Percentiles rank a stretch among this genome's conserved stretches.
These are phyloP conservation scores for Vigna unguiculata DNA, from an alignment of 306 rosid species.

Conservation along the genomic window DNA sequence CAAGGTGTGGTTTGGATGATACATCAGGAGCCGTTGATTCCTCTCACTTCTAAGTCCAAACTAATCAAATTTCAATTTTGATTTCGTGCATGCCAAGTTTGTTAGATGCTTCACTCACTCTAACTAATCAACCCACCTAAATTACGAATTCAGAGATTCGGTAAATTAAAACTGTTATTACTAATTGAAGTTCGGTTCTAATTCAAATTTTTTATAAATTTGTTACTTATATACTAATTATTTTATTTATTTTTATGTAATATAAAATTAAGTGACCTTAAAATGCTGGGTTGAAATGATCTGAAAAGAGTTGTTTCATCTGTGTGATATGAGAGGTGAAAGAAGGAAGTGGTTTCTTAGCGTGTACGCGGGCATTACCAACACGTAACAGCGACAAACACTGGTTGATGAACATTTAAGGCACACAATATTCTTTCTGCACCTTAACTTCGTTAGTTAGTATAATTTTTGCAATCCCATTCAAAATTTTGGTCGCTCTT, in stretches of 20 bases:
- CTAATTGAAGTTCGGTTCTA: too few species aligned
- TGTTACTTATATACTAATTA: too few species aligned
- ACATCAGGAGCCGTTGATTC: too few species aligned
- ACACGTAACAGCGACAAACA: background rate
- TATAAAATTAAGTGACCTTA: too few species aligned
- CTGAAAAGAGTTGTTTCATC: too few species aligned
- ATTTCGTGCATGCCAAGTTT: constrained; percentile 33
- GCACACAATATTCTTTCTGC: background rate
- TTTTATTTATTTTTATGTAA: too few species aligned
- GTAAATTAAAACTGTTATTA: background rate
- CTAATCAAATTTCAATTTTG: background rate
- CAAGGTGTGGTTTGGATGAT: too few species aligned
- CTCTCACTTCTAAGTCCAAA: too few species aligned
- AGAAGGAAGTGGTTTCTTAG: background rate
- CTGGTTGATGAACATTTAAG: background rate
- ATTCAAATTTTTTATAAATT: too few species aligned
- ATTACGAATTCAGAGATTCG: constrained; percentile 9
- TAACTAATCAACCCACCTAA: constrained; percentile 19
- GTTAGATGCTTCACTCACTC: constrained; percentile 34
- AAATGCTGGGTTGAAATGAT: too few species aligned
- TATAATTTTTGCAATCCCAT: constrained; percentile 4
- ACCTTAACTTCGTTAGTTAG: background rate
- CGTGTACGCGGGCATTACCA: background rate
- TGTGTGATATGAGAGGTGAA: too few species aligned
- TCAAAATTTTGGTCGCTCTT: constrained; percentile 32